Base-by-base conservation (phyloP, 257 asterid species). In the Nicotiana knightiana region DNA sequence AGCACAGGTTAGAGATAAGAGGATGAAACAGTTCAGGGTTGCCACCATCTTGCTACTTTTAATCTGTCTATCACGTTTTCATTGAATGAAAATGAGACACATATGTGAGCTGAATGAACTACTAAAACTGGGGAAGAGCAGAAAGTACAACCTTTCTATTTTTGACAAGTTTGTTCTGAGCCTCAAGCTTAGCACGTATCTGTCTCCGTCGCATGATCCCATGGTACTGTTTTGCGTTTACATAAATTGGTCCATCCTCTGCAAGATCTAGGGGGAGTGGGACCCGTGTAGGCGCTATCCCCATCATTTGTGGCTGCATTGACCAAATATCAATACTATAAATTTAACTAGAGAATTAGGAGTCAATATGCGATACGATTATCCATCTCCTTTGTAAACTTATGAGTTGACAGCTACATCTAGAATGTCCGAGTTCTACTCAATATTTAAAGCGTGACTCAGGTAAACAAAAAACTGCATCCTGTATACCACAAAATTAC, bases 141-240 rank as follows among this genome's bases (percentile, higher is more conserved):
- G 5, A 65, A 12, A 46, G 64, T n/a, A 10, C n/a, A 82, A 96
- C 99, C 88, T 89, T 96, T 82, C 99, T 89, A 77, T 80, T 86
- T 85, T 93, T 96, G 84, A 89, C 90, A 12, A 96, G 97, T 85
- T 90, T 92, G 92, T 96, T 94, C 77, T 93, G 97, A 64, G 98
- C 97, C 88, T 96, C 99, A 17, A 94, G 97, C 90, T 92, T 96
- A 26, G 99, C 99, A 13, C 99, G 95, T 18, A 87, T 91, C 83
- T 93, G 97, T 58, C 99, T 90, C 87, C 99, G 90, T 80, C 99
- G 87, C 46, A 96, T 90, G 85, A 96, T 96, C 77, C 92, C 98
- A 73, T 91, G 92, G 84, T 94, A 96, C 89, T 96, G 99, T 55
- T 94, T 96, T 2, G 99, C 97, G 64, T 96, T 96, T 70, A 96